These are phyloP conservation scores for Areca catechu DNA, from an alignment of 176 grass and related monocot genomes.

Conservation along the genomic window DNA sequence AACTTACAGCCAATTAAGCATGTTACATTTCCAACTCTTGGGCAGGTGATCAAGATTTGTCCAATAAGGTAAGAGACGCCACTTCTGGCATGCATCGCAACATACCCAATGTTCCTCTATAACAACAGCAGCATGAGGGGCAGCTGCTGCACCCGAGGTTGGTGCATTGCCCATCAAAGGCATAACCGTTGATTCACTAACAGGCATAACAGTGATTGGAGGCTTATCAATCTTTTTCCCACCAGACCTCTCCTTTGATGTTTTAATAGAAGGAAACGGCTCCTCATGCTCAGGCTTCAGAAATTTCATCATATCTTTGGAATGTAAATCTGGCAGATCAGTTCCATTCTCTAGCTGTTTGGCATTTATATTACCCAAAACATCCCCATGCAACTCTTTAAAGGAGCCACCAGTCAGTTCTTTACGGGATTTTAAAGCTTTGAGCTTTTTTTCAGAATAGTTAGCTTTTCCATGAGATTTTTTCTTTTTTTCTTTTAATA, in stretches of 20 bases:
- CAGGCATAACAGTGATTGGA: conserved; percentile 24
- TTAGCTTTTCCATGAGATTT: conserved; percentile 44
- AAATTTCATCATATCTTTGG: conserved; percentile 27
- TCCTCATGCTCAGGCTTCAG: conserved; percentile 48
- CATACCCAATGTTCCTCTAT: conserved; percentile 91
- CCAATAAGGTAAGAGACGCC: conserved; percentile 90
- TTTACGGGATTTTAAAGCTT: conserved; percentile 39
- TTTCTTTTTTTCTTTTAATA: conserved; percentile 49
- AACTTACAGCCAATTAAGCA: conserved; percentile 97
- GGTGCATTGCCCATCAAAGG: conserved; percentile 38
- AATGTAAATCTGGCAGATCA: conserved; percentile 28
- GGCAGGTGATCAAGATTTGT: conserved; percentile 54
- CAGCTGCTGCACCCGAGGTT: conserved; percentile 32
- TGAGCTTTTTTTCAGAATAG: conserved; percentile 42
- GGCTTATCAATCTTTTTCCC: conserved; percentile 41
- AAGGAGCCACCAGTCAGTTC: conserved; percentile 22
- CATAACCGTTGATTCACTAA: conserved; percentile 23
- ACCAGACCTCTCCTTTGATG: conserved; percentile 43
- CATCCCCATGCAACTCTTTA: conserved; percentile 28
- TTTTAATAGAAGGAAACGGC: conserved; percentile 29
- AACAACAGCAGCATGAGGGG: conserved; percentile 34
- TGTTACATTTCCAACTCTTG: conserved; percentile 84
- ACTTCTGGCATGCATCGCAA: conserved; percentile 90
- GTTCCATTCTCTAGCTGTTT: conserved; percentile 33
- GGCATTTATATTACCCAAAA: conserved; percentile 14